phyloP scores from a whole-genome alignment of 768 basidiomycete species.

The Leccinum disarticulatum region DNA sequence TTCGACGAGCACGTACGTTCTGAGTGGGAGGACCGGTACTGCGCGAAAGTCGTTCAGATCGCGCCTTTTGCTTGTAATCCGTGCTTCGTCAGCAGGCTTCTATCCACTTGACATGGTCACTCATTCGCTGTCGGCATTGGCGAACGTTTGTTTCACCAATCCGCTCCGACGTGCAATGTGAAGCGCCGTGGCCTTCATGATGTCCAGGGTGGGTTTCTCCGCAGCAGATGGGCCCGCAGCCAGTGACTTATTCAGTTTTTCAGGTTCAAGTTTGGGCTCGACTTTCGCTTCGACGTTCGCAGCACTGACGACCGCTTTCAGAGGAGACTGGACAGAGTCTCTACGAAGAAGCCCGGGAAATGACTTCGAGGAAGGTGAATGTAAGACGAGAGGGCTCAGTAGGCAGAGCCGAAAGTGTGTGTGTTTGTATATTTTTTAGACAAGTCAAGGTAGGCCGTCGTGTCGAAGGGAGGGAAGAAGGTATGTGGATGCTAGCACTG shows the following conservation, averaged over 20 bases:
- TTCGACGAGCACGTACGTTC: conserved; percentile 26
- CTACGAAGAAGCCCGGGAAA: conserved; percentile 17
- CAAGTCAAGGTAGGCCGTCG: conserved; percentile 23
- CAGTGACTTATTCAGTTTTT: conserved; percentile 9
- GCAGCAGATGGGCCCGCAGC: neutral
- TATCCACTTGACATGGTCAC: conserved; percentile 51
- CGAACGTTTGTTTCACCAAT: conserved; percentile 43
- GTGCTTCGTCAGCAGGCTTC: conserved; percentile 64
- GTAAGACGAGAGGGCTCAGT: conserved; percentile 32
- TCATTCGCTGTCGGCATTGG: conserved; percentile 47
- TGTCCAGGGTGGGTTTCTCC: conserved; percentile 20
- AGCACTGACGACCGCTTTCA: conserved; percentile 18
- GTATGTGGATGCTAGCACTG: conserved; percentile 21
- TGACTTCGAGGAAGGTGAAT: conserved; percentile 26
- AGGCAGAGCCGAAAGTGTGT: conserved; percentile 19
- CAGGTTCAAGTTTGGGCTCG: conserved; percentile 1
- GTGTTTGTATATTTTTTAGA: conserved; percentile 29
- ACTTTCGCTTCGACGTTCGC: conserved; percentile 11
- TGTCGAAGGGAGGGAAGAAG: conserved; percentile 12
- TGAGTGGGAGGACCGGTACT: conserved; percentile 13
- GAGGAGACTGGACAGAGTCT: conserved; percentile 28
- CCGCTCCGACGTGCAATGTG: conserved; percentile 41
- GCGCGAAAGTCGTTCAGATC: conserved; percentile 33
- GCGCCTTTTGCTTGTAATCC: conserved; percentile 55
- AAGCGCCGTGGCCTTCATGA: conserved; percentile 41